Base-by-base conservation (phyloP, 768 basidiomycete genomes). In the Russula olivacea region DNA sequence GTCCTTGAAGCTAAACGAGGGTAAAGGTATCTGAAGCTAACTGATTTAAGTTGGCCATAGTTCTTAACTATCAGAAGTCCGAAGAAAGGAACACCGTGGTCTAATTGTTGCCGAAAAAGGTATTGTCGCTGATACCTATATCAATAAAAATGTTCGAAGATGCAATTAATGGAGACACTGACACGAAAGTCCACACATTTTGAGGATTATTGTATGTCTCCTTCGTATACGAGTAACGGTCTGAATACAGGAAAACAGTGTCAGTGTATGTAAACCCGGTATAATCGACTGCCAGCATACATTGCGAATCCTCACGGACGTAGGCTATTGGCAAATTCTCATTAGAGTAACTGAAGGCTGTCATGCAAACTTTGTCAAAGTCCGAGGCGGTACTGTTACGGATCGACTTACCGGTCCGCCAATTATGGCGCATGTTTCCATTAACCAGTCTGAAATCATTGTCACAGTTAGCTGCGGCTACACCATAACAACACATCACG, bases 181-280 rank as follows among this genome's bases (percentile, higher is more conserved):
- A 64, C 66, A 36, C 63, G 36, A 64, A 66, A 23, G 23, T 9
- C 66, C 66, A 66, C 34, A 66, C 2, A 0, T 64, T 61, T 49
- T 67, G 63, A n/a, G 59, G 59, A n/a, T 59, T 61, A 38, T 59
- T 65, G 54, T 67, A 67, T 3, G 66, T 66, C 28, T 66, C 43
- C 1, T n/a, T 23, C 23, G 62, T 66, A 19, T 66, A 66, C 12
- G 54, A 40, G 45, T 64, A 66, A 12, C 55, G 66, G 15, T 53
- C 66, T 65, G 21, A 12, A 23, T 38, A 12, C 11, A 19, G 50
- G 21, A 48, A 12, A 21, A 4, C 51, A 34, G 7, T 8, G 25
- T 52, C n/a, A 52, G 23, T 12, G 19, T 12, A 21, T 52, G 32
- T 17, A 17, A 17, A 21, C 23, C 15, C 8, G 7, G 25, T 14